A percentile compares a stretch with the other conserved stretches of the same genome.
Conservation (phyloP, 2,329 filamentous ascomycete genomes). For the Verticillium klebahnii region DNA sequence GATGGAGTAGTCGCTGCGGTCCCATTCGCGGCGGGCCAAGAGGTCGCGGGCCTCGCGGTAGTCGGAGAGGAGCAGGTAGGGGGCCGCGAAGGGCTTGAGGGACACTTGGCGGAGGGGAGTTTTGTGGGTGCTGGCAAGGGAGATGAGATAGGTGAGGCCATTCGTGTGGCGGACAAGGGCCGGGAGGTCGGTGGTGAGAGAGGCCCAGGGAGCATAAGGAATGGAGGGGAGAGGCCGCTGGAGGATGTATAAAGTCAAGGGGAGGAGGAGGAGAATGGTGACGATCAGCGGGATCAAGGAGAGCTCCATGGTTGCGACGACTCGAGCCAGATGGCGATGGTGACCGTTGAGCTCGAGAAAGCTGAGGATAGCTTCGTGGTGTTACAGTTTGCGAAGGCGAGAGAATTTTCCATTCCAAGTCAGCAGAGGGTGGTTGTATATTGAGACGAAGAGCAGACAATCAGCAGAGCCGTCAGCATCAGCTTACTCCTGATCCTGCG, state of each 20-base stretch:
- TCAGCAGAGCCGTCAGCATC: no score
- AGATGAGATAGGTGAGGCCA: background rate
- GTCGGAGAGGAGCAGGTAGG: slow-evolving; percentile 39
- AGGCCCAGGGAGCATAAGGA: background rate
- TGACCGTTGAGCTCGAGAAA: no score
- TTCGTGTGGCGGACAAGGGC: background rate
- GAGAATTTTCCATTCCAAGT: no score
- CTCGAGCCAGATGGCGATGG: no score
- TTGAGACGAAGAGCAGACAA: no score
- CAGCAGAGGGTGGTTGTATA: no score
- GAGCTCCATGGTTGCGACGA: background rate
- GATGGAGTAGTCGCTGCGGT: slow-evolving; percentile 21
- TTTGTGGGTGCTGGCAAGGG: slow-evolving; percentile 19
- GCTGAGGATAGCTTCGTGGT: no score
- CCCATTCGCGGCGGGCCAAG: slow-evolving; percentile 39
- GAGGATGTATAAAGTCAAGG: background rate
- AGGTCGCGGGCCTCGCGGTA: slow-evolving; percentile 30
- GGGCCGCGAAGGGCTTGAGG: slow-evolving; percentile 34
- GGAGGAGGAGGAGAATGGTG: background rate
- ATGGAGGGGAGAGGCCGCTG: background rate
- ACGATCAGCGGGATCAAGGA: background rate
- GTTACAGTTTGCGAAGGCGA: no score
- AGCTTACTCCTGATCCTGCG: no score
- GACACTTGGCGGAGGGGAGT: slow-evolving; percentile 43
- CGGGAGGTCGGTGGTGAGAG: background rate